Base-by-base conservation (phyloP, 441 rosid species). In the Erodium texanum region DNA sequence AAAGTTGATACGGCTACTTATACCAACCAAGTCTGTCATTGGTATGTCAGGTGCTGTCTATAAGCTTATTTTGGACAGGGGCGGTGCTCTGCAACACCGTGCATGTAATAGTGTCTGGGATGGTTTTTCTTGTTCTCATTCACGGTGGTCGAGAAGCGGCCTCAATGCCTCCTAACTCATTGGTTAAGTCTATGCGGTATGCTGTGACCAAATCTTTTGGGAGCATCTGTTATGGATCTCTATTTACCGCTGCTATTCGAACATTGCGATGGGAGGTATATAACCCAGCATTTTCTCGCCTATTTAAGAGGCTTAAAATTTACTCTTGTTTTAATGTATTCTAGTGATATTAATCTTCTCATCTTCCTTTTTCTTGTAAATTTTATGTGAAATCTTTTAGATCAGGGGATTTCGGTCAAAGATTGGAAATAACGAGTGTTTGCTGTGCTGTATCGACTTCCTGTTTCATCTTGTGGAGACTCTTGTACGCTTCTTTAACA, bases 41-140 rank as follows among this genome's bases (percentile, higher is more conserved):
- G 67, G 11, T 69, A 9, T 72, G 23, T 74, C 91, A 93, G 99
- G 89, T 88, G 76, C 83, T 93, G 73, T 91, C 96, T 63, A 81
- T 89, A 71, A 93, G 97, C 85, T 86, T 93, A 70, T 93, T 91
- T 76, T 91, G 99, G 99, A 91, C 97, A 0, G 99, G 96, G 54
- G 99, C 97, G 61, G 97, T 93, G 68, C 82, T 93, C 12, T 91
- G 97, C 68, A 94, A 94, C 67, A 89, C 92, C 23, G 92, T 94
- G 41, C 97, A 94, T 77, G 99, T 94, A 68, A 91, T 94, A 80
- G 99, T 88, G 22, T 94, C 97, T 54, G 97, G 96, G 48, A 82
- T 91, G 85, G 93, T 89, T 80, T 89, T 91, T 80, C 86, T 86
- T 29, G 96, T 88, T 82, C 90, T 93, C 65, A 83, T 85, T 74